Base-by-base conservation (phyloP, 257 asterid species). In the Fraxinus excelsior region DNA sequence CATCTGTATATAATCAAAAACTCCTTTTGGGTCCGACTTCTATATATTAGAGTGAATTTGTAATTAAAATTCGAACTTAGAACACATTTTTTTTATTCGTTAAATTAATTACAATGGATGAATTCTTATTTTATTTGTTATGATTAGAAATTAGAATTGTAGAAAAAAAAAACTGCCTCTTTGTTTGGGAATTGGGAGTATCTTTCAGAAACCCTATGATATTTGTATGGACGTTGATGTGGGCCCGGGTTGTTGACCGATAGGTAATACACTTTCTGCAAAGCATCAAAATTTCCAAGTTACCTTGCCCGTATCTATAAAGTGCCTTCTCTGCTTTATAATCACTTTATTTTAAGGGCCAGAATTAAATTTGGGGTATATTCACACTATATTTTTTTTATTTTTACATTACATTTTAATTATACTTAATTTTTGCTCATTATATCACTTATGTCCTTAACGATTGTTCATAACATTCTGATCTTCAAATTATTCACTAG, bases 181-280 rank as follows among this genome's bases (percentile, higher is more conserved):
- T 23, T 64, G 68, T 62, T 62, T 26, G 68, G 35, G 66, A 21
- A 23, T 23, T 16, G 12, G 78, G 62, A 67, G 70, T 21, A 38
- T 56, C 67, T 71, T 66, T 62, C 25, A 73, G 29, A 62, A 25
- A 25, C 18, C 68, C 71, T 28, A 25, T 69, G 80, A 62, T 16
- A 4, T 56, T 28, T 62, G 56, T 35, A 38, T 56, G 77, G 84
- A 84, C 53, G 87, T 75, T 81, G 85, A 77, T 67, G 80, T 84
- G 86, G 89, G 82, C 85, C 87, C 81, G 71, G 71, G 44, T 79
- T 84, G 85, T 87, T 86, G 92, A 84, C 85, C 84, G 76, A 42
- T 84, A 80, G 84, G 80, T 82, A 77, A 84, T 77, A 73, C 83
- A 84, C 85, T 82, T 80, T 86, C 86, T 82, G 85, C 82, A 73